Evolutionary conservation across 2,329 filamentous ascomycete species (phyloP).

Genomic region (Xylariaceae sp.): DNA sequence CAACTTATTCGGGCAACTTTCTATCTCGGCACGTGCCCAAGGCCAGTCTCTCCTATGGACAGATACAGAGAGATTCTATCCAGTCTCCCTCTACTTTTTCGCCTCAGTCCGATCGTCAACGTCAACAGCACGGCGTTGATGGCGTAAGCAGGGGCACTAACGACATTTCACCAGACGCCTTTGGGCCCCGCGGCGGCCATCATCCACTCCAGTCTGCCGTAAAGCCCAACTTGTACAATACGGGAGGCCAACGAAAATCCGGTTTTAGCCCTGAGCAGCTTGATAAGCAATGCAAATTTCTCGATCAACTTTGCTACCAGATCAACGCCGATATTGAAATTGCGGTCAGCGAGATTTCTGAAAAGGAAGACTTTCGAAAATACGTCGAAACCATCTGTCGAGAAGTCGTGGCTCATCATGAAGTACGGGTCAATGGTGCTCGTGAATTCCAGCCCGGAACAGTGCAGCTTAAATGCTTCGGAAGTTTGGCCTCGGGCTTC

Average conservation of each 20-base stretch:
- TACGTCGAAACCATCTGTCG: constrained; percentile 61
- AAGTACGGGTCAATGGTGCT: constrained; percentile 37
- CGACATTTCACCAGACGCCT: constrained; percentile 23
- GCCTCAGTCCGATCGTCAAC: constrained; percentile 23
- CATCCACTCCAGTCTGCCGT: constrained; percentile 12
- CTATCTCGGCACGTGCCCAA: constrained; percentile 15
- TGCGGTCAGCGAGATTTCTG: constrained; percentile 52
- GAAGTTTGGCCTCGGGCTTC: constrained; percentile 78
- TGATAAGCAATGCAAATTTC: constrained; percentile 41
- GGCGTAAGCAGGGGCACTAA: constrained; percentile 20
- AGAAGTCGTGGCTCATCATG: constrained; percentile 49
- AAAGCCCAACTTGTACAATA: constrained; percentile 31
- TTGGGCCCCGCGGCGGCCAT: constrained; percentile 20
- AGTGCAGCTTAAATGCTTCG: constrained; percentile 71
- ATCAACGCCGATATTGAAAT: constrained; percentile 60
- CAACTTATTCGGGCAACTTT: constrained; percentile 15
- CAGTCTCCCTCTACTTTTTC: constrained; percentile 15
- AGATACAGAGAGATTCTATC: constrained; percentile 15
- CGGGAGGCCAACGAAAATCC: constrained; percentile 27
- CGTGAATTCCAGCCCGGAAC: constrained; percentile 46
- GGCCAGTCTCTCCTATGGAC: constrained; percentile 11
- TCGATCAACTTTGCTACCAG: constrained; percentile 44
- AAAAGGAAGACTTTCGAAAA: constrained; percentile 66
- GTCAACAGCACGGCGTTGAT: constrained; percentile 19
- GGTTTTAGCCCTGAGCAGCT: constrained; percentile 40